Evolutionary conservation across 768 basidiomycete genomes (phyloP), one percentile per base, ranked within the genome.

Genomic region (Termitomyces sp.): DNA sequence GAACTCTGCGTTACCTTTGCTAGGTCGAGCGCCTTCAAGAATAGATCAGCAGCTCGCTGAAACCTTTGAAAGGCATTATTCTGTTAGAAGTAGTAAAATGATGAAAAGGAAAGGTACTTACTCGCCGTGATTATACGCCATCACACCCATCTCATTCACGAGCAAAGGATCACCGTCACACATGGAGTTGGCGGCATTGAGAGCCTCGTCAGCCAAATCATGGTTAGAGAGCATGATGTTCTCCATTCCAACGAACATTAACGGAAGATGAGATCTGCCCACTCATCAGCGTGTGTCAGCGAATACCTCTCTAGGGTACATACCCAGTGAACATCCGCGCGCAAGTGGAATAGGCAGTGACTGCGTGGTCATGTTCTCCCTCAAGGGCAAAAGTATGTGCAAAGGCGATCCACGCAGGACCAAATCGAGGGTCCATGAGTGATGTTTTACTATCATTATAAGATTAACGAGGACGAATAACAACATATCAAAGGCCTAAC

Each of bases 201-300:
- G 80, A 17, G 96, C 91, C 69, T 98, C 96, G 53, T 92, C 88
- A 4, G 97, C 97, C 49, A 94, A 80, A 29, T 74, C 70, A 64
- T 86, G 81, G 64, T 98, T 94, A 34, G 89, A 91, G 7, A 99
- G 80, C 69, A 89, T 88, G 42, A 99, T 92, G 66, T 98, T 92
- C 73, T 99, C 96, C 96, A 98, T 98, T 6, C 96, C 97, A 50
- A 98, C 93, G 70, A 95, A 98, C 75, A 96, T 86, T 48, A 97
- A 78, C 1, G 97, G 96, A 4, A 99, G 76, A 75, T 99, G 96
- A 3, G 95, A 95, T n/a, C 96, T 96, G 34, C 31, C n/a, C 15
- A 25, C 37, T 32, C 34, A 8, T 63, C 14, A 68, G 25, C 20
- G 5, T 25, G 12, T 36, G 46, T 50, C 25, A 56, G 32, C 15